Percentiles rank a stretch among this genome's conserved stretches.
These are phyloP conservation scores for Incumbomyces lentus DNA, from an alignment of 2,329 filamentous ascomycete genomes.

Conservation along the genomic window DNA sequence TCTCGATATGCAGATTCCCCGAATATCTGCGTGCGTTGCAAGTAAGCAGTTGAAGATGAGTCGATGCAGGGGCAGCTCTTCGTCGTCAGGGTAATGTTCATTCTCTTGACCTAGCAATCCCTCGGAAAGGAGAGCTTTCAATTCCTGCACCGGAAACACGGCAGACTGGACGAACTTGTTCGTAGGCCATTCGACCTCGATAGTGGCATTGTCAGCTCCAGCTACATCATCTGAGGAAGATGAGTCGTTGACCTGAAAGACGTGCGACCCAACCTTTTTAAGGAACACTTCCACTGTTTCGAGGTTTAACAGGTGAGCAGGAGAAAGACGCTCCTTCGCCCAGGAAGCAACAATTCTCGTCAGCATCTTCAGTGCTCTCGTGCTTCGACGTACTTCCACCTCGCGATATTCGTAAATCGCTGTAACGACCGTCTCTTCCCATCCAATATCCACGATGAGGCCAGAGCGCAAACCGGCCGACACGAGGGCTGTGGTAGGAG, in stretches of 20 bases:
- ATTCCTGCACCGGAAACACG: constrained; percentile 55
- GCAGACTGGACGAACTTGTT: constrained; percentile 9
- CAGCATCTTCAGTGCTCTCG: constrained; percentile 64
- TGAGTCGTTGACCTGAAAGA: not conserved
- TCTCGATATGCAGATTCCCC: constrained; percentile 76
- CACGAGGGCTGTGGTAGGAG: constrained; percentile 61
- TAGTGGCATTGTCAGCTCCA: not conserved
- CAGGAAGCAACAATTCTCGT: constrained; percentile 50
- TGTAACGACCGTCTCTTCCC: constrained; percentile 79
- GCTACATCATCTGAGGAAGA: not conserved
- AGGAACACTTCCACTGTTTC: constrained; percentile 22
- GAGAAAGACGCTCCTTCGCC: not conserved
- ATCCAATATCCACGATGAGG: constrained; percentile 80
- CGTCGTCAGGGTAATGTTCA: constrained; percentile 62
- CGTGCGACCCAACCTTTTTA: constrained; percentile 10
- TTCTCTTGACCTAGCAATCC: constrained; percentile 56
- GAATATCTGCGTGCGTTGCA: constrained; percentile 67
- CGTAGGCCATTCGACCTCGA: constrained; percentile 19
- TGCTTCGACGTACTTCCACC: constrained; percentile 57
- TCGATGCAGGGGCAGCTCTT: constrained; percentile 68
- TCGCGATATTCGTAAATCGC: constrained; percentile 86
- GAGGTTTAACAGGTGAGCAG: constrained; percentile 18
- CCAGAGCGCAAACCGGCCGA: constrained; percentile 78
- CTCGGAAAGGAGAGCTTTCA: constrained; percentile 66
- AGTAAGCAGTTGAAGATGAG: constrained; percentile 69